Evolutionary conservation across 2,329 filamentous ascomycete genomes (phyloP), one percentile per base, ranked within the genome.

Genomic region (Penicillium occitanis): DNA sequence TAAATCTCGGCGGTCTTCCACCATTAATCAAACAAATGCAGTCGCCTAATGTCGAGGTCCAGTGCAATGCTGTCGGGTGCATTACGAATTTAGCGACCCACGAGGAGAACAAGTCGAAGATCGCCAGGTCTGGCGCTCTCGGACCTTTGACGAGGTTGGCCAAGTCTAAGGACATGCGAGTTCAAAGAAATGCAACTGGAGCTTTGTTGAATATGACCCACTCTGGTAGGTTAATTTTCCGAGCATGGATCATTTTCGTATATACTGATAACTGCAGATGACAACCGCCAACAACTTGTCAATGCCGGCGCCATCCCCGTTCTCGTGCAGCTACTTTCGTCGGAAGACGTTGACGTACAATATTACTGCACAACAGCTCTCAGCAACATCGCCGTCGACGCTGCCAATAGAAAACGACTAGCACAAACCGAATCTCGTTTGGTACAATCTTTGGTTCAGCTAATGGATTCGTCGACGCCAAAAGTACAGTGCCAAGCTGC

Each of bases 321-420:
- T 8, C 88, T 99, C 30, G 95, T 99, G 48, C 93, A 97, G 75
- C 88, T 99, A 28, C 88, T 99, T 55, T 93, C 92, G 8, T 98
- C 95, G 30, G 83, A 90, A 66, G 95, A 99, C 75, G 93, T 97
- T 71, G 95, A 99, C 76, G 95, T 99, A 37, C 95, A 99, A 81
- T 99, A 99, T 81, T 99, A 99, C 81, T 99, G 95, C 82, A 99
- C 95, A 19, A 99, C 95, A 4, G 95, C 95, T 13, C 87, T 99
- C 66, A 98, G 94, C 85, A 99, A 99, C 78, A 99, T 99, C 72
- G 95, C 95, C 6, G 95, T 99, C 63, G 95, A 99, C 76, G 86
- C 90, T 55, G 90, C 88, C 74, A 98, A 98, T 81, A 87, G 95
- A 71, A 92, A 93, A 75, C 93, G 94, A 77, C 86, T 99, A 63